These are phyloP conservation scores for Ottelia alismoides DNA, from an alignment of 106 monocot genomes.

Conservation along the genomic window DNA sequence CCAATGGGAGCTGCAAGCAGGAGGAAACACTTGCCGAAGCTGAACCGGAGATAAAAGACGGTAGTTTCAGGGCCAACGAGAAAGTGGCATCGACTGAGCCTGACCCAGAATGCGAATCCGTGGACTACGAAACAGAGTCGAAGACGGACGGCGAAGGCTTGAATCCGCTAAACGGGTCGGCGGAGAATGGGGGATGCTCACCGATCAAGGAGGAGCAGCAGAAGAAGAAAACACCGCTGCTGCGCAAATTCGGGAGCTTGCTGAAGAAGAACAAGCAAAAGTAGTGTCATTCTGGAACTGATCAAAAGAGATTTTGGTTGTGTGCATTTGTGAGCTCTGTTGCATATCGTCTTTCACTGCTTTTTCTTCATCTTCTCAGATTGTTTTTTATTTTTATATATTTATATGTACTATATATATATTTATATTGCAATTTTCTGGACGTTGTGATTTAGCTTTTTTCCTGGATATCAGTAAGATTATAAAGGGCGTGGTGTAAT, in stretches of 20 bases:
- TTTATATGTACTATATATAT: too few species aligned
- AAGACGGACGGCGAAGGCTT: slow-evolving; percentile 23
- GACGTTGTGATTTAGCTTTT: too few species aligned
- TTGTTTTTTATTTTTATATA: too few species aligned
- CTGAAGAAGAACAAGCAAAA: slow-evolving; percentile 44
- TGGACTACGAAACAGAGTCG: slow-evolving; percentile 23
- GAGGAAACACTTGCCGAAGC: slow-evolving; percentile 4
- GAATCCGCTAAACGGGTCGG: slow-evolving; percentile 18
- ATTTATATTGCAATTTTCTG: too few species aligned
- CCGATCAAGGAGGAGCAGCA: slow-evolving; percentile 18
- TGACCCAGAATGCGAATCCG: slow-evolving; percentile 27
- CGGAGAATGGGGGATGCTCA: slow-evolving; percentile 13
- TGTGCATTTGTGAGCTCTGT: too few species aligned
- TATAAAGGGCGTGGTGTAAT: too few species aligned
- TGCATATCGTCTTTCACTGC: too few species aligned
- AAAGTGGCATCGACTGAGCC: slow-evolving; percentile 24
- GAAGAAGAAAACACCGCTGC: slow-evolving; percentile 50
- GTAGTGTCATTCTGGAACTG: slow-evolving; percentile 15
- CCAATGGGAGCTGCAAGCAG: slow-evolving; percentile 6
- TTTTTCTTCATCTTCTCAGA: too few species aligned
- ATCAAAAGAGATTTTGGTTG: too few species aligned
- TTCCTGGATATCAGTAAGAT: too few species aligned
- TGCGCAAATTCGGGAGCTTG: slow-evolving; percentile 38
- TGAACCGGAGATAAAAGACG: slow-evolving; percentile 4
- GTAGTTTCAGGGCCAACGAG: slow-evolving; percentile 10